Conservation (phyloP, 2,329 filamentous ascomycete genomes). For the Albophoma yamanashiensis region DNA sequence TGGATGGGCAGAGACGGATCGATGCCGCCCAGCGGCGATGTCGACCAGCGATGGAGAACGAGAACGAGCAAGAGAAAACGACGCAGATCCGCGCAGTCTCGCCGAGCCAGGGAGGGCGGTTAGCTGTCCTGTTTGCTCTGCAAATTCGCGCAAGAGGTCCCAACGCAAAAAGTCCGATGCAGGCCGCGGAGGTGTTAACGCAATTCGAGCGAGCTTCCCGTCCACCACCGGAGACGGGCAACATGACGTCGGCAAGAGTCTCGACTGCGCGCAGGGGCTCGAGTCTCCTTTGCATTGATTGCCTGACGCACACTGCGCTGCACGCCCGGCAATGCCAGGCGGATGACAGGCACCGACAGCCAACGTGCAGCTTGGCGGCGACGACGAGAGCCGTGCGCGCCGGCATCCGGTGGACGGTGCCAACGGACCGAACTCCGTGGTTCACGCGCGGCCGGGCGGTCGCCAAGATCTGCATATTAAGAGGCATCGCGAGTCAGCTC, state of each 20-base stretch:
- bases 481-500: no score
- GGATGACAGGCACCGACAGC: neutral
- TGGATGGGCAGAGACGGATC: no score
- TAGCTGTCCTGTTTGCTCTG: no score
- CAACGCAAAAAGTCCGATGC: neutral
- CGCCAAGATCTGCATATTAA: no score
- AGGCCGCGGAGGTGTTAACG: neutral
- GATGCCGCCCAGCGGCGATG: neutral
- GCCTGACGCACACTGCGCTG: neutral
- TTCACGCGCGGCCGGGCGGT: no score
- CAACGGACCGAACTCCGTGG: no score
- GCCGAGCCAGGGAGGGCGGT: neutral
- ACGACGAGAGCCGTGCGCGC: no score
- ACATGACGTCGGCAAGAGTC: neutral
- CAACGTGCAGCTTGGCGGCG: neutral
- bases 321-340: neutral
- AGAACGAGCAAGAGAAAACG: no score
- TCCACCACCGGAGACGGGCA: neutral
- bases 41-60: no score
- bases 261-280: no score
- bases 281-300: no score
- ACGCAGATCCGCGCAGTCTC: neutral
- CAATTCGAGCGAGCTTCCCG: neutral
- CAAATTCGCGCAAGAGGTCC: neutral
- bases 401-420: no score